Evolutionary conservation across 179 eudicot species (phyloP), one percentile per base, ranked within the genome.

Genomic region (Vitellaria paradoxa): DNA sequence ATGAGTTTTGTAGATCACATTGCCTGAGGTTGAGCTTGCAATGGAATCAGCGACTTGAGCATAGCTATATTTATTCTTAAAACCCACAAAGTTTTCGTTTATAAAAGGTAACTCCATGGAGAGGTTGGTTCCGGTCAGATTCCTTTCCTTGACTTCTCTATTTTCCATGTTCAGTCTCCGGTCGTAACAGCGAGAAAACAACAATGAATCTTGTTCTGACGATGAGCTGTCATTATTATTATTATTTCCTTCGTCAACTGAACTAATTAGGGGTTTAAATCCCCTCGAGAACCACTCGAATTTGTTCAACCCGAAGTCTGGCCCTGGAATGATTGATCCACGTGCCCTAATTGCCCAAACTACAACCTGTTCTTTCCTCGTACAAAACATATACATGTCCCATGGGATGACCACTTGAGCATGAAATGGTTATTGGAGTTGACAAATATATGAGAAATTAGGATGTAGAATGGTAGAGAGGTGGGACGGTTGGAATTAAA

Each of bases 61-160:
- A 53, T 85, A 87, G 18, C 83, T 85, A 63, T 72, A 87, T 30
- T 77, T 83, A 50, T 80, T 81, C 55, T 56, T 78, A 0, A 53
- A 0, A 10, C 90, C 87, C 20, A 2, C 53, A 59, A 74, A 81
- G 13, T 75, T 85, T 65, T 82, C 83, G 76, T 87, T 85, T 21
- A 87, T 79, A 75, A 87, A 70, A 14, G 90, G 88, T 53, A 87
- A 85, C 1, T 87, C 90, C 86, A 87, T 87, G 9, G 86, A 79
- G 73, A 47, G 50, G 0, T 79, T 60, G 1, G 77, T 77, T 72
- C 86, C 86, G 0, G 82, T 85, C 77, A 87, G 78, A 65, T 76
- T 52, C 76, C 77, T 83, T 70, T 83, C 88, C 73, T 76, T 73
- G 42, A 81, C 86, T 20, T 83, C 83, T 42, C 90, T 88, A 1